Evolutionary conservation across 495 filamentous ascomycete genomes (phyloP).

Genomic region (Chaetomium fimeti): DNA sequence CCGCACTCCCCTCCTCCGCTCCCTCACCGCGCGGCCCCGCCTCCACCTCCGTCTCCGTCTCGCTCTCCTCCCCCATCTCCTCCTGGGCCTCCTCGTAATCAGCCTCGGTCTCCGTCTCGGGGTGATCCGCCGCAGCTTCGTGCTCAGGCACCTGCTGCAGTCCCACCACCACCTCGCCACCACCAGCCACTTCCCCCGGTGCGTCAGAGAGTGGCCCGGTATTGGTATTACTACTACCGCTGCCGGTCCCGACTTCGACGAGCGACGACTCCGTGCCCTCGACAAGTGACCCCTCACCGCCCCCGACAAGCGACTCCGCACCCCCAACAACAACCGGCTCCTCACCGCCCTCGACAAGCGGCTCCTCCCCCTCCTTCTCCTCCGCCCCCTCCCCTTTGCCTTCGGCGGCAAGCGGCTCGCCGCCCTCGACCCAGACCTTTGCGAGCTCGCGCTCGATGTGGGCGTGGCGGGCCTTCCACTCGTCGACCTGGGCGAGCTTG

Average conservation of each 20-base stretch:
- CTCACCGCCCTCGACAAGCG: constrained; percentile 32
- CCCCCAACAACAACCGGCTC: constrained; percentile 19
- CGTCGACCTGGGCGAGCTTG: constrained; percentile 72
- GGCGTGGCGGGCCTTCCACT: constrained; percentile 74
- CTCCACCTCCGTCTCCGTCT: constrained; percentile 8
- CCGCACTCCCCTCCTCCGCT: neutral
- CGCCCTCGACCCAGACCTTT: constrained; percentile 56
- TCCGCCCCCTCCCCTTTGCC: constrained; percentile 19
- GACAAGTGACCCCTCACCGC: constrained; percentile 29
- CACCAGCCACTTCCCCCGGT: neutral
- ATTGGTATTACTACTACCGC: too few species aligned
- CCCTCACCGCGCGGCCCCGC: neutral
- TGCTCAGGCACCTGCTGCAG: neutral
- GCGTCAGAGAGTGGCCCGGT: too few species aligned
- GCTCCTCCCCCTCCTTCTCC: neutral
- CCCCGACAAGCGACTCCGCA: constrained; percentile 3
- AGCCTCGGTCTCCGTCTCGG: constrained; percentile 9
- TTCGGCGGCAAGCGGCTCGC: constrained; percentile 24
- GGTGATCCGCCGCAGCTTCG: neutral
- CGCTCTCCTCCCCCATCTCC: constrained; percentile 11
- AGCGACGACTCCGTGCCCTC: neutral
- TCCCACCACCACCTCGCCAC: neutral
- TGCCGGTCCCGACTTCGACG: neutral
- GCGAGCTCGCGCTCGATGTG: constrained; percentile 63
- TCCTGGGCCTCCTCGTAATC: constrained; percentile 18